Percentiles rank a stretch among this genome's conserved stretches.
These are phyloP conservation scores for Dictyostelium intermedium DNA, from an alignment of 78 protist genomes.

Conservation along the genomic window DNA sequence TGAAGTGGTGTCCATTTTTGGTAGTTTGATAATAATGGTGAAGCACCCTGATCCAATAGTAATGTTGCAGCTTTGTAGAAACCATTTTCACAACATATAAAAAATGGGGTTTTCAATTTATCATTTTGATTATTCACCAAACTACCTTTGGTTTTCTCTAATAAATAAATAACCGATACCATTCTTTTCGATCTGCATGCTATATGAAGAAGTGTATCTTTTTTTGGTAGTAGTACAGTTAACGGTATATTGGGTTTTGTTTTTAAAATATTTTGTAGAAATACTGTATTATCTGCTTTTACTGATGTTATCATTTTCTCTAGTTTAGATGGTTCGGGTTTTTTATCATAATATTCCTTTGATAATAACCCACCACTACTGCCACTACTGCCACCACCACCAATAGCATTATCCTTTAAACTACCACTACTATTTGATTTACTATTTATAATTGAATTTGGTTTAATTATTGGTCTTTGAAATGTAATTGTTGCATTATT, in stretches of 20 bases:
- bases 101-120: constrained; percentile 36
- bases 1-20: constrained; percentile 60
- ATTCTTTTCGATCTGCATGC: constrained; percentile 43
- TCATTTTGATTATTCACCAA: constrained; percentile 31
- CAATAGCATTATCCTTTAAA: background rate
- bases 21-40: constrained; percentile 2
- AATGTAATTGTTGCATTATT: background rate
- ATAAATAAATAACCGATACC: constrained; percentile 1
- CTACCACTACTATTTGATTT: constrained; percentile 29
- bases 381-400: too few relatives aligned
- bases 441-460: constrained; percentile 23
- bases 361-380: too few relatives aligned
- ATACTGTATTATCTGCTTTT: constrained; percentile 10
- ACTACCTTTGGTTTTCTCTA: background rate
- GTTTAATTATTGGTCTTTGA: background rate
- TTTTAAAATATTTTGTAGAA: background rate
- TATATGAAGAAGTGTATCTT: constrained; percentile 25
- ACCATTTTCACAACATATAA: constrained; percentile 24
- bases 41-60: constrained; percentile 31
- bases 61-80: constrained; percentile 39
- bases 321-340: background rate
- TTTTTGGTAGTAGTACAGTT: background rate
- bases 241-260: constrained; percentile 17
- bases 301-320: constrained; percentile 29
- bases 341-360: background rate